Conservation (phyloP, 129 eudicot genomes). For the Kitagawia praeruptora region DNA sequence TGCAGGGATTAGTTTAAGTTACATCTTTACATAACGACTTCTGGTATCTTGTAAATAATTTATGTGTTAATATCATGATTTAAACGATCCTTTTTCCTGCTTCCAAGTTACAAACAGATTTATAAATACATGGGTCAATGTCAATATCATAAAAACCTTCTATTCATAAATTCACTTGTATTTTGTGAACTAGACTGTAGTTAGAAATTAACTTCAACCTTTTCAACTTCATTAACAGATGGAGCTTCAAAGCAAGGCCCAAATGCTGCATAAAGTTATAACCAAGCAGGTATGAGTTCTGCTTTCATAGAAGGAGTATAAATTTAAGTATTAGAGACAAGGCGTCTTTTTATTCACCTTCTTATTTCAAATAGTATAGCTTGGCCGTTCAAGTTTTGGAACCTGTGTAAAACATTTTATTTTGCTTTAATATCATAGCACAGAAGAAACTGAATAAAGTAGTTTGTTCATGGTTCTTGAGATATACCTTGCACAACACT, state of each 20-base stretch:
- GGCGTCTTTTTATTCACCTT: background rate
- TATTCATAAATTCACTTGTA: background rate
- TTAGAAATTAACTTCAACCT: background rate
- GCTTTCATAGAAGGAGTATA: slow-evolving; percentile 6
- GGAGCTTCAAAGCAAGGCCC: slow-evolving; percentile 64
- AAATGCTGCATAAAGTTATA: slow-evolving; percentile 61
- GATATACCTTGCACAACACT: background rate
- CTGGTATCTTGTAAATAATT: too few species aligned
- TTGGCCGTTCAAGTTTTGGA: background rate
- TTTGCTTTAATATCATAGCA: background rate
- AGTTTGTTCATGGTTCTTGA: background rate
- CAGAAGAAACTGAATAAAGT: background rate
- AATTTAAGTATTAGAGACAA: background rate
- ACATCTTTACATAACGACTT: too few species aligned
- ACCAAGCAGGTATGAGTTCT: slow-evolving; percentile 54
- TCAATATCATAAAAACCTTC: background rate
- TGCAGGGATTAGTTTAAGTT: background rate
- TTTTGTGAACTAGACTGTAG: background rate
- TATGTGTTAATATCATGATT: too few species aligned
- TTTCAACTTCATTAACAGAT: slow-evolving; percentile 28
- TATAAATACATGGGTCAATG: background rate
- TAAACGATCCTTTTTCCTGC: too few species aligned
- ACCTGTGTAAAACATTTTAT: background rate
- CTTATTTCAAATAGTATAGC: background rate
- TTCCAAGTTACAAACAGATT: too few species aligned